These are phyloP conservation scores for Cucurbitaria berberidis DNA, from an alignment of 2,329 filamentous ascomycete genomes.

Conservation along the genomic window DNA sequence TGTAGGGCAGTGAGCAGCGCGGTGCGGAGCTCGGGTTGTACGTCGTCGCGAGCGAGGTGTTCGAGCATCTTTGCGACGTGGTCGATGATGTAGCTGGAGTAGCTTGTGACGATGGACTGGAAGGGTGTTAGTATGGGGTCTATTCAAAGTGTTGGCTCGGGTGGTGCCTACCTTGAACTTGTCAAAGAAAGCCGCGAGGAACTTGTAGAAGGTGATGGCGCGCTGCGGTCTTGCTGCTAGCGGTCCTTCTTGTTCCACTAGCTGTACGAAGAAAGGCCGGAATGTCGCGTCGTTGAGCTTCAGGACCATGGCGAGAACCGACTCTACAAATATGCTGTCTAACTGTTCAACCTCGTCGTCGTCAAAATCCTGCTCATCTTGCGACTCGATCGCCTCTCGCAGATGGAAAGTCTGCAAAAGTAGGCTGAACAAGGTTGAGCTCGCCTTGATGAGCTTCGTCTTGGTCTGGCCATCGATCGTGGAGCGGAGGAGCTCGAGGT, in stretches of 20 bases:
- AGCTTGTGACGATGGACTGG: conserved; percentile 87
- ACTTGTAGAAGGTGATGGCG: conserved; percentile 79
- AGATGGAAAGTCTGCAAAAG: conserved; percentile 68
- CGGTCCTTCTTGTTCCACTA: conserved; percentile 75
- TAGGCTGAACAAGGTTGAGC: conserved; percentile 68
- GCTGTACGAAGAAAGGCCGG: conserved; percentile 83
- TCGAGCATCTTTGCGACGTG: conserved; percentile 70
- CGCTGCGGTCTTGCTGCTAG: conserved; percentile 50
- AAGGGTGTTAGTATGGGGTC: conserved; percentile 18
- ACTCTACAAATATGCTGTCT: conserved; percentile 70
- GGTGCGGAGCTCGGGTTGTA: conserved; percentile 67
- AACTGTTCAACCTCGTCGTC: conserved; percentile 62
- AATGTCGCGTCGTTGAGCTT: conserved; percentile 96
- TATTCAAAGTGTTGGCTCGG: conserved; percentile 1
- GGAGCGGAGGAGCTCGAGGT: conserved; percentile 71
- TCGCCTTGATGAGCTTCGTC: conserved; percentile 76
- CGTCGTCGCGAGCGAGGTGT: conserved; percentile 46
- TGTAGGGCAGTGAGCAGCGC: conserved; percentile 73
- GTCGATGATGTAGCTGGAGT: conserved; percentile 84
- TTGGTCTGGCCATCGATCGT: conserved; percentile 81
- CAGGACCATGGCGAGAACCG: conserved; percentile 87
- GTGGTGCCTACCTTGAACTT: conserved; percentile 69
- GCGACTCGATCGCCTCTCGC: conserved; percentile 53
- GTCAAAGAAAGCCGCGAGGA: conserved; percentile 79
- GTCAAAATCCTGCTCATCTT: conserved; percentile 53